Evolutionary conservation across 208 protist species (phyloP), one percentile per base, ranked within the genome.

Genomic region (Crithidia sp.): DNA sequence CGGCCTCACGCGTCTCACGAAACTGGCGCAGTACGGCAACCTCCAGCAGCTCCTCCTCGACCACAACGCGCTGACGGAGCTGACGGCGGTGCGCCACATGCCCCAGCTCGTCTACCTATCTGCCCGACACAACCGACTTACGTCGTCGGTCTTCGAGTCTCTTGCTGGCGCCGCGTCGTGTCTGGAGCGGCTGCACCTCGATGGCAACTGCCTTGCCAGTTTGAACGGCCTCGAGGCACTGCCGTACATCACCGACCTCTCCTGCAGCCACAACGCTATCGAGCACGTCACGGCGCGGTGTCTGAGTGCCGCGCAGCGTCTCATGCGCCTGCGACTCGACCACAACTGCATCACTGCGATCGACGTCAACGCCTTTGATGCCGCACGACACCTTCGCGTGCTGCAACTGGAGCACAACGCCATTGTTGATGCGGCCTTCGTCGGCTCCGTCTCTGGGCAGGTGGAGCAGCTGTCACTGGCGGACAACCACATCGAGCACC

Each of bases 31-130:
- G 2, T 96, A 87, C 64, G 54, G 49, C n/a, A 83, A 91, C 67
- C 68, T 96, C 9, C 92, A 96, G 67, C 83, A 80, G 16, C 52
- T 96, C 12, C 79, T 70, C 28, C 63, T 96, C 7, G 82, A 94
- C 71, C 49, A 88, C 68, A 96, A 96, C 61, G 58, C 61, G 3
- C 73, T 96, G 43, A 83, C 79, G 5, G 74, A 84, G 47, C 84
- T 96, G 10, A 57, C 80, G 41, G 81, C 89, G 28, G 75, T 96
- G 67, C 67, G 59, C 3, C 59, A 71, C 39, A 74, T 92, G 61
- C 58, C 66, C 0, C 79, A 69, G 37, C 77, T 96, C 0, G 84
- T 93, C 9, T 89, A 90, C 73, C 69, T 94, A 16, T 92, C 90
- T 9, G 91, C 87, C 4, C 41, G 67, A 10, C 64, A 84, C 69